Evolutionary conservation across 257 asterid genomes (phyloP).

Genomic region (Solanum lycopersicoides): DNA sequence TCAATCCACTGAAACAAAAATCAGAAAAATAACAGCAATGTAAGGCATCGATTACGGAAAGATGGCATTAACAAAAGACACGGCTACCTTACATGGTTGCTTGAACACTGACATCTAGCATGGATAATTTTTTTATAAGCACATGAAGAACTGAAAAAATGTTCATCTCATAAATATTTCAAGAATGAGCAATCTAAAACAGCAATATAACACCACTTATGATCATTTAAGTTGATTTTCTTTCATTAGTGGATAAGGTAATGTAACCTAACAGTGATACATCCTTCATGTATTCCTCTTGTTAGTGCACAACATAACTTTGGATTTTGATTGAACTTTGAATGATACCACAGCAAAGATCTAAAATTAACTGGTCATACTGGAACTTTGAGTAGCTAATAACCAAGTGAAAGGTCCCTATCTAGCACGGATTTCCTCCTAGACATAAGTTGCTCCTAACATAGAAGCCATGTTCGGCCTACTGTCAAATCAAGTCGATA

Average conservation of each 20-base stretch:
- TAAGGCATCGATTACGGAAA: not conserved
- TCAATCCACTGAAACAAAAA: conserved; percentile 76
- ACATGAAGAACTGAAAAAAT: not conserved
- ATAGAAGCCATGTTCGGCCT: not conserved
- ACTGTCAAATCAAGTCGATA: not conserved
- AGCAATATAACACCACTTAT: not conserved
- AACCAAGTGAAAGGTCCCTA: not conserved
- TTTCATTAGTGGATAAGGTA: not conserved
- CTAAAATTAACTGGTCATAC: not conserved
- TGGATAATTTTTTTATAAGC: not conserved
- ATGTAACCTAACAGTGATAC: not conserved
- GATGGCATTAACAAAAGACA: not conserved
- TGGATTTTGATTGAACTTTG: not conserved
- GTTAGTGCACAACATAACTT: not conserved
- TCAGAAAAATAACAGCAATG: not conserved
- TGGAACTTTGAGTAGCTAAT: not conserved
- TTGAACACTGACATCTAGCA: not conserved
- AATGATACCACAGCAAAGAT: not conserved
- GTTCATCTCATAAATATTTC: not conserved
- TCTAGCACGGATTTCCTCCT: not conserved
- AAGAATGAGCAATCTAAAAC: not conserved
- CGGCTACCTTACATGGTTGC: not conserved
- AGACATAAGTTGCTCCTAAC: not conserved
- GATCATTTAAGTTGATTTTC: not conserved
- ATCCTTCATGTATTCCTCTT: not conserved